Base-by-base conservation (phyloP, 1,139 yeast species). In the Geotrichum candidum region DNA sequence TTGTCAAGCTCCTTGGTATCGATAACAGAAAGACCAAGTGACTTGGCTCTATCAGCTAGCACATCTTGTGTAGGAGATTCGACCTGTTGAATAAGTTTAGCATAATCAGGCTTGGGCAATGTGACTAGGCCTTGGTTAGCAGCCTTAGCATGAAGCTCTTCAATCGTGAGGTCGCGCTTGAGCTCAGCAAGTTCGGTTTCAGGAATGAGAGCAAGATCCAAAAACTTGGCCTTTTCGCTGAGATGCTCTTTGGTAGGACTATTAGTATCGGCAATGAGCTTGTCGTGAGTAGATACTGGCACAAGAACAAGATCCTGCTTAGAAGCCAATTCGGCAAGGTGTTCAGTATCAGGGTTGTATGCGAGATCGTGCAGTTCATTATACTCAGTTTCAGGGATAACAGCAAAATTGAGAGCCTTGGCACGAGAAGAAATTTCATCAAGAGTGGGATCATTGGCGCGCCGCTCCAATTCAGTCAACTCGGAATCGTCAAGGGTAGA, bases 101-200 rank as follows among this genome's bases (percentile, higher is more conserved):
- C 52, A 22, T 58, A 60, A 2, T 61, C 63, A 23, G 63, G 18
- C 33, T 54, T 45, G 11, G 63, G 31, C 29, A 61, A n/a, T 6
- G 59, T 25, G 25, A 57, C 81, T 82, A 60, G 73, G 67, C 15
- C 73, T 70, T 61, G 73, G 69, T 38, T 31, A 6, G 46, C 51
- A 18, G 60, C 57, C 68, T 79, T 82, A 9, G 74, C 70, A 65
- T 81, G 81, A 23, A 83, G 74, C 53, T 80, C 81, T 10, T 62
- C 67, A 57, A 64, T 65, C 2, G 68, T 64, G 1, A 72, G 72
- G 38, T 53, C 63, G n/a, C n/a, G 65, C 11, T 25, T 11, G 7
- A 55, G 50, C 45, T 51, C 52, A 4, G 25, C 33, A 13, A 59
- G 53, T 1, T 55, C 59, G 11, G 48, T 15, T 4, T 55, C 29